Conservation (phyloP, 2,329 filamentous ascomycete species). For the Tolypocladium album region DNA sequence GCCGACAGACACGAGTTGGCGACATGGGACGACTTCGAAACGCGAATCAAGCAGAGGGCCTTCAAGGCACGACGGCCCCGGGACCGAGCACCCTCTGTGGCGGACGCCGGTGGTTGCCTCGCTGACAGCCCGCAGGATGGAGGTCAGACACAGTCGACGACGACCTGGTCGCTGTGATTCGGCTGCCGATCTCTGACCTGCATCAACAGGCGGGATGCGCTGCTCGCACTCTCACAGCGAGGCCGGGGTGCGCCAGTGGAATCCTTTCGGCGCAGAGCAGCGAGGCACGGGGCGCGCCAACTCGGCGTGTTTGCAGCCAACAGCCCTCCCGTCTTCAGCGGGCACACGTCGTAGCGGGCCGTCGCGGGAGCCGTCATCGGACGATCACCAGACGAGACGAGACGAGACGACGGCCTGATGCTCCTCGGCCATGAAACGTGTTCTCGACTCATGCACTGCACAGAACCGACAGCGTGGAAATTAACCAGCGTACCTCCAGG, state of each 20-base stretch:
- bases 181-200: conserved; percentile 11
- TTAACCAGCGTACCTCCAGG: neutral
- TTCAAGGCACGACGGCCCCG: neutral
- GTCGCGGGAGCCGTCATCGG: neutral
- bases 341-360: no score
- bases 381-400: neutral
- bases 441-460: neutral
- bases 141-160: neutral
- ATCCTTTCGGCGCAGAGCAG: neutral
- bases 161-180: conserved; percentile 7
- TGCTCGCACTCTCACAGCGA: neutral
- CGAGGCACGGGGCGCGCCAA: neutral
- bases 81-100: neutral
- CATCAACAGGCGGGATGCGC: conserved; percentile 2
- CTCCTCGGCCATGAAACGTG: neutral
- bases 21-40: neutral
- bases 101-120: neutral
- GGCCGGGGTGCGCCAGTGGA: neutral
- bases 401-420: neutral
- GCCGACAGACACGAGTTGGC: neutral
- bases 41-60: neutral
- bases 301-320: neutral
- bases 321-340: neutral
- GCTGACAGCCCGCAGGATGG: neutral
- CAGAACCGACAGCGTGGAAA: neutral